A percentile compares a stretch with the other conserved stretches of the same genome.
These are phyloP conservation scores for Leccinum fibrillosum DNA, from an alignment of 768 basidiomycete genomes.

Conservation along the genomic window DNA sequence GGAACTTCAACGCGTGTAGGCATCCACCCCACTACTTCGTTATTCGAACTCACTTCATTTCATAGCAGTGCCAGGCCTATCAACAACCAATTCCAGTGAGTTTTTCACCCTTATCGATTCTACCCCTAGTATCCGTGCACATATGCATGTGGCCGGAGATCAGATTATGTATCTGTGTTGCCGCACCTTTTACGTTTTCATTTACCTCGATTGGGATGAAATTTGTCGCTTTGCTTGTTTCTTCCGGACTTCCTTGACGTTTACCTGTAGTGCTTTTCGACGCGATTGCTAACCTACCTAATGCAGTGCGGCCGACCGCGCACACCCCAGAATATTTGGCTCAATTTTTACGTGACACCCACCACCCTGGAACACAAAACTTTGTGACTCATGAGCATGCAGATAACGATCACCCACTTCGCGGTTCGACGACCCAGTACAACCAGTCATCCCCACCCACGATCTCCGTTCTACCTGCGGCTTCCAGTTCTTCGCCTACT, in stretches of 20 bases:
- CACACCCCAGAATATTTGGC: slow-evolving; percentile 2
- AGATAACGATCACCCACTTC: background rate
- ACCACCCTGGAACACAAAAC: background rate
- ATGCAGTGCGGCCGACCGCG: slow-evolving; percentile 5
- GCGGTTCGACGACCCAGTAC: background rate
- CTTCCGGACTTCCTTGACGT: background rate
- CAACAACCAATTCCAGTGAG: slow-evolving; percentile 7
- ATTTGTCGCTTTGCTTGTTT: background rate
- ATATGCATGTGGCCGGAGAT: background rate
- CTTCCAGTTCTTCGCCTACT: background rate
- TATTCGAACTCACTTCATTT: background rate
- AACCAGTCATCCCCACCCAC: background rate
- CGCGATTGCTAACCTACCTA: slow-evolving; percentile 2
- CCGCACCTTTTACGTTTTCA: background rate
- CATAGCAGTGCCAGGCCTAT: slow-evolving; percentile 1
- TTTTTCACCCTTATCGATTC: background rate
- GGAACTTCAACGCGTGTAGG: slow-evolving; percentile 12
- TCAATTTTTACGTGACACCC: background rate
- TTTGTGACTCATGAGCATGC: background rate
- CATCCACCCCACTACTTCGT: background rate
- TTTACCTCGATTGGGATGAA: background rate
- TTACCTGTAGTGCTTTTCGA: background rate
- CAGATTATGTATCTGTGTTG: background rate
- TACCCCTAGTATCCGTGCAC: background rate
- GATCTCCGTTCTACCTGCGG: background rate